A percentile compares a stretch with the other conserved stretches of the same genome.
These are phyloP conservation scores for Mortierella sp. DNA, from an alignment of 371 early-diverging fungal species.

Conservation along the genomic window DNA sequence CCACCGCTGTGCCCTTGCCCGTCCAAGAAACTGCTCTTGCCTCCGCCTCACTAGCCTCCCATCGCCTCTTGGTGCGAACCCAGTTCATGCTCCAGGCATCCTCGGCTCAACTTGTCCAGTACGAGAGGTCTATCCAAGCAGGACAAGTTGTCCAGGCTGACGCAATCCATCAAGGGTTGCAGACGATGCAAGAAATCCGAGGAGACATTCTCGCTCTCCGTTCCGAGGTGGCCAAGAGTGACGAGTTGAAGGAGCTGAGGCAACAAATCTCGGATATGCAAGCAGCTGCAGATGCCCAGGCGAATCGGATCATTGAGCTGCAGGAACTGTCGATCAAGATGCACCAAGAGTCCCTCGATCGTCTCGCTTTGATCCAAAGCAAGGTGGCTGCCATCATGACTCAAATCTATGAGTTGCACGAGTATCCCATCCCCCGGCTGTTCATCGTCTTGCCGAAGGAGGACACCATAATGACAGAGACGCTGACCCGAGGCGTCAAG, in stretches of 20 bases:
- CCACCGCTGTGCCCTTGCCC: neutral
- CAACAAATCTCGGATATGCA: neutral
- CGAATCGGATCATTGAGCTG: neutral
- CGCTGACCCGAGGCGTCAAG: too few relatives aligned
- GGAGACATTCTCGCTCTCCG: neutral
- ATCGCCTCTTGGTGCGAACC: neutral
- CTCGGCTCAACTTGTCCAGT: neutral
- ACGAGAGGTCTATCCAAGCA: neutral
- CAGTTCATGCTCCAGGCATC: neutral
- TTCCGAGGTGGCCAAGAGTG: neutral
- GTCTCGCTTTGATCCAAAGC: slow-evolving; percentile 5
- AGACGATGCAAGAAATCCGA: neutral
- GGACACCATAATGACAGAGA: neutral
- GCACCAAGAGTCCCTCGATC: slow-evolving; percentile 4
- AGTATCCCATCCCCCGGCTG: slow-evolving; percentile 25
- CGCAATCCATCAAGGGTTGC: neutral
- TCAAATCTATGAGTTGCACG: slow-evolving; percentile 19
- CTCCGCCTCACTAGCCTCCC: neutral
- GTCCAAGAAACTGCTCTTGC: neutral
- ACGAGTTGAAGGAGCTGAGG: neutral
- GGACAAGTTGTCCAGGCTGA: neutral
- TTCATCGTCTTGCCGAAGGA: slow-evolving; percentile 21
- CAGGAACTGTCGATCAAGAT: neutral
- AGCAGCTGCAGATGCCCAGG: neutral
- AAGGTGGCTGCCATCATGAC: slow-evolving; percentile 10